phyloP scores from a whole-genome alignment of 108 stramenopile genomes.

The Thalassiosira profunda region DNA sequence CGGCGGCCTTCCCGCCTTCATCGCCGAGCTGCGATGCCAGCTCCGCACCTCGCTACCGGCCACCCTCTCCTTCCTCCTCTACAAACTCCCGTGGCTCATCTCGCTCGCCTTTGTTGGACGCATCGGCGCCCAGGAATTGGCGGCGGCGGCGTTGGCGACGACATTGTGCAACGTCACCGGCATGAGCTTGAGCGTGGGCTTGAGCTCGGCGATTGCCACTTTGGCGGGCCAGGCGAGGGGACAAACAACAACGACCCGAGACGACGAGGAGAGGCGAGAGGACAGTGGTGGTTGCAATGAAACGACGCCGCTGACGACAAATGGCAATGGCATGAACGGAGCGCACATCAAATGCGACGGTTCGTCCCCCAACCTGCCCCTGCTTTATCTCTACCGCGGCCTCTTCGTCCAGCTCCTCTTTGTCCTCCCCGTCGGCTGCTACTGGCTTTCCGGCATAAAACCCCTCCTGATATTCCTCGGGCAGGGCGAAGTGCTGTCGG shows the following conservation, averaged over 20 bases:
- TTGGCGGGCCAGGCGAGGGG: conserved; percentile 46
- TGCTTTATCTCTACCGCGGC: conserved; percentile 59
- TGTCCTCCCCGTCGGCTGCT: conserved; percentile 55
- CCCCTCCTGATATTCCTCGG: conserved; percentile 50
- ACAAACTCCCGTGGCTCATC: conserved; percentile 63
- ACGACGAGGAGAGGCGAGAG: conserved; percentile 24
- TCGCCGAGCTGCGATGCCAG: conserved; percentile 18
- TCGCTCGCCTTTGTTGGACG: conserved; percentile 59
- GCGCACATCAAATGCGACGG: not conserved
- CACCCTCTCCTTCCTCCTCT: conserved; percentile 38
- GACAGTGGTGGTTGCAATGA: conserved; percentile 16
- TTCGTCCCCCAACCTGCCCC: conserved; percentile 30
- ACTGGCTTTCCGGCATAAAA: conserved; percentile 61
- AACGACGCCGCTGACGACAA: not conserved
- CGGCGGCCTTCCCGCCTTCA: not conserved
- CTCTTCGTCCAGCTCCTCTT: conserved; percentile 52
- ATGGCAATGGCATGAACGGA: not conserved
- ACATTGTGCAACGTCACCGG: conserved; percentile 78
- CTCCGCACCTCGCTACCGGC: conserved; percentile 33
- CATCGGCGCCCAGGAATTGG: conserved; percentile 56
- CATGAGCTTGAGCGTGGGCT: conserved; percentile 59
- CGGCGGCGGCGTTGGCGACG: conserved; percentile 70
- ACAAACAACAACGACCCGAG: no score
- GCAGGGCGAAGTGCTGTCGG: conserved; percentile 48
- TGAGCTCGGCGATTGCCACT: conserved; percentile 53